These are phyloP conservation scores for Phyllostachys edulis DNA, from an alignment of 176 grass and related monocot genomes.

Conservation along the genomic window DNA sequence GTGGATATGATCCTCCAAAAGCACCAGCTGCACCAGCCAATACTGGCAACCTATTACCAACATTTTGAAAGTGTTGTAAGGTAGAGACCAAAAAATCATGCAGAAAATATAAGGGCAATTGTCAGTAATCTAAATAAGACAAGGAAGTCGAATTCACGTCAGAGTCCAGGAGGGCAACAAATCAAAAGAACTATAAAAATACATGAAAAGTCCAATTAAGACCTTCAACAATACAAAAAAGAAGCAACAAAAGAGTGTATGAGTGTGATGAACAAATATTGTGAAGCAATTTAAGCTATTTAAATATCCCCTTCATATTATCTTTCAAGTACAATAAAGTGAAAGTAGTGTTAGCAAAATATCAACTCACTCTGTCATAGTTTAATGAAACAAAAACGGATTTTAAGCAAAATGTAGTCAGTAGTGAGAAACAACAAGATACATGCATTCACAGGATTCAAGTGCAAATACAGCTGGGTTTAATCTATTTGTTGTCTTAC, in stretches of 20 bases:
- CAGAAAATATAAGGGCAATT: constrained; percentile 5
- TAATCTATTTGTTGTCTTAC: not conserved
- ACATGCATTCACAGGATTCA: not conserved
- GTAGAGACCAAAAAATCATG: not conserved
- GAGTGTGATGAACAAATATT: not conserved
- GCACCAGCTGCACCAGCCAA: constrained; percentile 69
- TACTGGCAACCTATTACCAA: constrained; percentile 64
- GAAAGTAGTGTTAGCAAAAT: constrained; percentile 4
- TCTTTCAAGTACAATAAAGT: constrained; percentile 1
- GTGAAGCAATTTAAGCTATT: constrained; percentile 10
- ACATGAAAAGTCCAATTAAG: not conserved
- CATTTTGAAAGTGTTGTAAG: constrained; percentile 18
- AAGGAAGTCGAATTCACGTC: not conserved
- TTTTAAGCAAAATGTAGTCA: constrained; percentile 6
- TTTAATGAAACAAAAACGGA: not conserved
- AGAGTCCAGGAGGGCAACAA: not conserved
- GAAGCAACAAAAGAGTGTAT: not conserved
- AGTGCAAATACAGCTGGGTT: not conserved
- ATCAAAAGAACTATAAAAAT: not conserved
- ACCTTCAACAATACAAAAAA: not conserved
- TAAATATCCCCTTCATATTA: not conserved
- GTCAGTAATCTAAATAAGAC: not conserved
- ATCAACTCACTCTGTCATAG: not conserved
- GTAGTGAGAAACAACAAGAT: constrained; percentile 13
- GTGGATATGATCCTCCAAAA: constrained; percentile 74